Evolutionary conservation across 2,329 filamentous ascomycete genomes (phyloP), one percentile per base, ranked within the genome.

Genomic region (Trichothecium sympodiale): DNA sequence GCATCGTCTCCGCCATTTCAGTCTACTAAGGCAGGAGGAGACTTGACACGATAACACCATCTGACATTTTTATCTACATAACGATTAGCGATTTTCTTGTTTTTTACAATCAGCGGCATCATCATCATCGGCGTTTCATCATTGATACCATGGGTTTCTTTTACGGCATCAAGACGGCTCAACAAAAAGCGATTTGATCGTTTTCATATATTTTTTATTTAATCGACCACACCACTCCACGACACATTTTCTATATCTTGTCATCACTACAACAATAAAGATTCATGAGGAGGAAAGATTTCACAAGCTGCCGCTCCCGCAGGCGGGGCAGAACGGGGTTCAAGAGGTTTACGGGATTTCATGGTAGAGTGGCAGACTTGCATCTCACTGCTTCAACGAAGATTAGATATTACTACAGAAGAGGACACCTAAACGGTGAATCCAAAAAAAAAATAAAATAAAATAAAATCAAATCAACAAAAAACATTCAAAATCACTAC

Each of bases 1-100:
- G 68, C 42, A 48, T 75, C 43, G 63, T 72, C 42, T 65, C 70
- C 36, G 57, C 68, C 51, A 72, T 76, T 58, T 67, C 69, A 45
- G 69, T 74, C 46, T 75, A 74, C 57, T 77, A 65, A 38, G 37
- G 29, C 10, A n/a, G n/a, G n/a, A n/a, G n/a, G 14, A 13, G n/a
- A 23, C 17, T 25, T 17, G 17, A 35, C 10, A 12, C 20, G 28
- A 30, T n/a, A n/a, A 30, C 28, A 14, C 6, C 28, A 30, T 30
- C n/a, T 14, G 28, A 17, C 6, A 30, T 30, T 30, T 25, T 25
- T 25, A 25, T 25, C 10, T 25, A 6, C n/a, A 30, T 14, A 30
- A 30, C 20, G 20, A 25, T 10, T 25, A 30, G 28, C 28, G 28
- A 30, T 13, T 30, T 30, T 30, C 15, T 30, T 30, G 13, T 30